These are phyloP conservation scores for Geotrichum europaeum DNA, from an alignment of 1,139 yeast species.

Conservation along the genomic window DNA sequence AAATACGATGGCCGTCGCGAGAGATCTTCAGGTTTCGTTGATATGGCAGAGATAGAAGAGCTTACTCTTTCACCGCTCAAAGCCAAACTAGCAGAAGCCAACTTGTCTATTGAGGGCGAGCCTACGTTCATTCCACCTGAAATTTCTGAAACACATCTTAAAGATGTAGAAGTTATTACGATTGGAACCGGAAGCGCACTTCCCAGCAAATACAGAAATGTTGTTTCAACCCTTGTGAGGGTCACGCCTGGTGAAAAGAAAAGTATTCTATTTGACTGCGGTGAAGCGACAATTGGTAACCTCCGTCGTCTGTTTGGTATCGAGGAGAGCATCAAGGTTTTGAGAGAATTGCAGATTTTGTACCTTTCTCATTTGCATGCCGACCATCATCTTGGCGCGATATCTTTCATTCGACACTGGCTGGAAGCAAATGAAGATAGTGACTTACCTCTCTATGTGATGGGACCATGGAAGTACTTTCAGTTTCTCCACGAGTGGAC, in stretches of 20 bases:
- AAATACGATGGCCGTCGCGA: conserved; percentile 15
- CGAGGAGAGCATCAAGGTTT: conserved; percentile 37
- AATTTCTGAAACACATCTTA: conserved; percentile 9
- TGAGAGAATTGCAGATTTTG: conserved; percentile 56
- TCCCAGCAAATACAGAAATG: conserved; percentile 82
- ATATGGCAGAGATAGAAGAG: conserved; percentile 13
- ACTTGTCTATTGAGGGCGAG: conserved; percentile 1
- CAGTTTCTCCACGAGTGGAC: conserved; percentile 69
- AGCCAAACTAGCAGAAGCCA: conserved; percentile 2
- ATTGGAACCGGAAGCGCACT: conserved; percentile 93
- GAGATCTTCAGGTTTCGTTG: conserved; percentile 16
- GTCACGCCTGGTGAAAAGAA: conserved; percentile 15
- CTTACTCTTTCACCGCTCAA: conserved; percentile 4
- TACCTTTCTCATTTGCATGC: conserved; percentile 92
- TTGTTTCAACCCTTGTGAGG: conserved; percentile 44
- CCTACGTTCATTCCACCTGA: conserved; percentile 4
- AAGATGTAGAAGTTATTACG: conserved; percentile 56
- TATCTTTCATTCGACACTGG: conserved; percentile 70
- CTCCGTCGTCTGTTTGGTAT: conserved; percentile 58
- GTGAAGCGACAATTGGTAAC: conserved; percentile 84
- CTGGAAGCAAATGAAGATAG: conserved; percentile 34
- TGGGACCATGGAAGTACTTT: conserved; percentile 72
- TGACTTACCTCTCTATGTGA: conserved; percentile 42
- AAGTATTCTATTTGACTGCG: conserved; percentile 69
- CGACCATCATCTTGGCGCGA: conserved; percentile 87